Evolutionary conservation across 108 stramenopile genomes (phyloP), one percentile per base, ranked within the genome.

Genomic region (Schizochytrium sp.): DNA sequence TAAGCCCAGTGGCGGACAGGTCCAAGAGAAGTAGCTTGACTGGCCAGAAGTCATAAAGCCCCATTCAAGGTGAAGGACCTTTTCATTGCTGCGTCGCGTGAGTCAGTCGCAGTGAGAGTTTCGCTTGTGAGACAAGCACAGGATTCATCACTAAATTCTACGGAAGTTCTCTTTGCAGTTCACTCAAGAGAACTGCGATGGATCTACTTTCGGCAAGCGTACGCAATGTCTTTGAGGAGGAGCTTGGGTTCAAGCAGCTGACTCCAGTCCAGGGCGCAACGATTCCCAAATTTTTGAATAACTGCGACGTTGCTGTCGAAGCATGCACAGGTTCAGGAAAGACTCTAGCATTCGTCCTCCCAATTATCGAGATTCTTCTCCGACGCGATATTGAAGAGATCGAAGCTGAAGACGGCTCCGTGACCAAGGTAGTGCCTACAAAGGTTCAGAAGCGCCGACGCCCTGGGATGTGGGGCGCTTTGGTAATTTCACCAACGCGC

Each of bases 321-420:
- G 99, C 99, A 17, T 96, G 97, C 3, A 99, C 99, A 4, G 99
- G 99, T 0, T 92, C 91, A 10, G 99, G 99, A 3, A 99, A 99
- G 91, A 99, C 99, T 38, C 93, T 99, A n/a, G 97, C 98, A 13
- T 99, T 98, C 89, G 93, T 97, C 12, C 92, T 99, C 5, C 98
- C 99, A 3, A 92, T 95, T 7, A 93, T 99, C 3, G 98, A 99
- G 92, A 93, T 98, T 91, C 92, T 99, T 40, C 87, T 95, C 46
- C 91, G 95, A 8, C 89, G 95, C 7, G 88, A 89, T 49, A 49
- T 10, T 28, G 44, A 4, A 15, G 59, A 45, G 12, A 56, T 4
- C 3, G 72, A 19, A n/a, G 42, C 4, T 1, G 45, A 38, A 50
- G 64, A 61, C 17, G 42, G 5, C 1, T 5, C 4, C n/a, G 61